phyloP scores from a whole-genome alignment of 2,329 filamentous ascomycete species.

The Coniochaeta hoffmannii region DNA sequence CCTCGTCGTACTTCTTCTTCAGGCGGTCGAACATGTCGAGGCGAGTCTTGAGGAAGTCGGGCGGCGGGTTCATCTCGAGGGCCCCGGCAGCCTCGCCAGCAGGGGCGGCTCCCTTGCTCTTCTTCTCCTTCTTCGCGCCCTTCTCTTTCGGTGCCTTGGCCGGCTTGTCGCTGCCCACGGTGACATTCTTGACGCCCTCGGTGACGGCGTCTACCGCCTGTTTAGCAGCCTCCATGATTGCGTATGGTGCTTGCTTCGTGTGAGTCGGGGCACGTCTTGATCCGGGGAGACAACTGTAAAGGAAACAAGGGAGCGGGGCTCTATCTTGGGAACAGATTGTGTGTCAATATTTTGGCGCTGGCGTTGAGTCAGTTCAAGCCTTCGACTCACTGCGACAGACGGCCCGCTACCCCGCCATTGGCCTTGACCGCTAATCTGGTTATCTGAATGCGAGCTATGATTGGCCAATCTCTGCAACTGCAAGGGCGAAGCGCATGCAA shows the following conservation, averaged over 20 bases:
- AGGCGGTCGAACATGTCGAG: conserved; percentile 83
- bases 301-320: not conserved
- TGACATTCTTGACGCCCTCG: conserved; percentile 54
- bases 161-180: conserved; percentile 34
- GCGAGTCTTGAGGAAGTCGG: conserved; percentile 75
- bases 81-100: conserved; percentile 29
- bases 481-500: too few species aligned
- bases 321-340: not conserved
- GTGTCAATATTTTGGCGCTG: not conserved
- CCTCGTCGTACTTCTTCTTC: conserved; percentile 75
- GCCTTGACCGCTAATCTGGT: not conserved
- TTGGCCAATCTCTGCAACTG: not conserved
- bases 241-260: not conserved
- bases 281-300: not conserved
- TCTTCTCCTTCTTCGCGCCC: conserved; percentile 35
- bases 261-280: not conserved
- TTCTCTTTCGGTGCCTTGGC: conserved; percentile 20
- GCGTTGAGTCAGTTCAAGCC: not conserved
- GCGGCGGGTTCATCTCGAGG: conserved; percentile 45
- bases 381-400: not conserved
- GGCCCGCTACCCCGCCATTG: not conserved
- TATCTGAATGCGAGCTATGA: not conserved
- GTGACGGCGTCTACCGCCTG: conserved; percentile 39
- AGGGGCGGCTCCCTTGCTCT: conserved; percentile 39
- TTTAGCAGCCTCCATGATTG: conserved; percentile 39